Conservation (phyloP, 2,329 filamentous ascomycete genomes). For the Arthrobotrys iridis region DNA sequence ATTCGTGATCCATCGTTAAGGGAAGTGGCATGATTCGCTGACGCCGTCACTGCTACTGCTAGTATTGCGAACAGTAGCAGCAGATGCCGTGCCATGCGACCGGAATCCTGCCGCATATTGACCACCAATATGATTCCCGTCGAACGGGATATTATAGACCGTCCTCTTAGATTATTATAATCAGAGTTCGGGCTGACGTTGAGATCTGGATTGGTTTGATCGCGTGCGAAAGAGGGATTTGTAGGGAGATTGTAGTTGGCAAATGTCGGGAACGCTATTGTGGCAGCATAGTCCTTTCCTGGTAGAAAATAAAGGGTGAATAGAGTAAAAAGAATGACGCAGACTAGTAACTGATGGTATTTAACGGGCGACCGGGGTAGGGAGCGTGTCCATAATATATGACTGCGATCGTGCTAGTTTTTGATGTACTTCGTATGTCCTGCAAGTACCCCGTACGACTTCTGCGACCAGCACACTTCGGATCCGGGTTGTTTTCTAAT, state of each 20-base stretch:
- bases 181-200: background rate
- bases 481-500: background rate
- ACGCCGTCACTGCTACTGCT: constrained; percentile 17
- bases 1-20: constrained; percentile 20
- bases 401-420: no score
- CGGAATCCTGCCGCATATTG: constrained; percentile 25
- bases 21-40: constrained; percentile 27
- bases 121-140: background rate
- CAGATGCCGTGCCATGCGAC: constrained; percentile 36
- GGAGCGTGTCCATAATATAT: no score
- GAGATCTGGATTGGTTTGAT: background rate
- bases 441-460: constrained; percentile 15
- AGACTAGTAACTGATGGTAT: no score
- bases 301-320: background rate
- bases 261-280: constrained; percentile 1
- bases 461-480: constrained; percentile 18
- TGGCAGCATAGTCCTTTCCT: background rate
- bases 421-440: no score
- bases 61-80: constrained; percentile 22
- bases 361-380: no score
- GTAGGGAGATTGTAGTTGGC: background rate
- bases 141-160: no score
- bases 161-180: background rate
- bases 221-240: constrained; percentile 28
- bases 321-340: constrained; percentile 6